Conservation (phyloP, 2,329 filamentous ascomycete species). For the Gyromitra esculenta region DNA sequence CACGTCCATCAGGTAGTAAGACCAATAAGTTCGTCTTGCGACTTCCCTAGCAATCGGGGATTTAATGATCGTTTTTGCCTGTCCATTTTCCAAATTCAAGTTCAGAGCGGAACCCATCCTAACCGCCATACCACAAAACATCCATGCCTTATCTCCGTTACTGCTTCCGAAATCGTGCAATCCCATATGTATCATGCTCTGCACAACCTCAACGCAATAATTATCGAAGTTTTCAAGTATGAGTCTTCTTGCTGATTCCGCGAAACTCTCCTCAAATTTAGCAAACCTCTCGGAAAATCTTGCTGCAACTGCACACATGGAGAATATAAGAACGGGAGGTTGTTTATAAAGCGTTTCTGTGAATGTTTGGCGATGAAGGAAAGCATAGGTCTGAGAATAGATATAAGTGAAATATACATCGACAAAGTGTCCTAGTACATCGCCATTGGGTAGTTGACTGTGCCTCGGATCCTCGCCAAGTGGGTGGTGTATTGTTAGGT, state of each 20-base stretch:
- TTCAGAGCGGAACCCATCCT: conserved; percentile 55
- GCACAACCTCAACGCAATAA: conserved; percentile 54
- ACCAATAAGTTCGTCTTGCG: conserved; percentile 58
- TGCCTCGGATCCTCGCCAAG: conserved; percentile 53
- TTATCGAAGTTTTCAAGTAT: conserved; percentile 54
- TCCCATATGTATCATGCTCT: conserved; percentile 56
- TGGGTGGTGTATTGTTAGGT: conserved; percentile 39
- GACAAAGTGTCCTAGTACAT: conserved; percentile 40
- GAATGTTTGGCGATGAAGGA: conserved; percentile 53
- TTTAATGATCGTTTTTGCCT: conserved; percentile 47
- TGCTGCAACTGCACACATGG: conserved; percentile 54
- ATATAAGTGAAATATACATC: conserved; percentile 53
- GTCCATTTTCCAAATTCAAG: conserved; percentile 55
- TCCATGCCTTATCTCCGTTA: conserved; percentile 56
- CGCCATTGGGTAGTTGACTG: conserved; percentile 33
- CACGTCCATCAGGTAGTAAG: conserved; percentile 56
- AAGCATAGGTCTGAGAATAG: conserved; percentile 56
- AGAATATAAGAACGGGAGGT: conserved; percentile 50
- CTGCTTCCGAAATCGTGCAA: conserved; percentile 55
- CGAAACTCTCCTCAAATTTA: conserved; percentile 42
- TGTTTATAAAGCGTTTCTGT: conserved; percentile 48
- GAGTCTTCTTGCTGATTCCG: conserved; percentile 41
- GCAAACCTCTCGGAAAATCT: conserved; percentile 48
- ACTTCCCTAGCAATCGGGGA: conserved; percentile 50
- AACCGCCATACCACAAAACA: conserved; percentile 56